A percentile compares a stretch with the other conserved stretches of the same genome.
Conservation (phyloP, 2,329 filamentous ascomycete genomes). For the Fusarium albidum region DNA sequence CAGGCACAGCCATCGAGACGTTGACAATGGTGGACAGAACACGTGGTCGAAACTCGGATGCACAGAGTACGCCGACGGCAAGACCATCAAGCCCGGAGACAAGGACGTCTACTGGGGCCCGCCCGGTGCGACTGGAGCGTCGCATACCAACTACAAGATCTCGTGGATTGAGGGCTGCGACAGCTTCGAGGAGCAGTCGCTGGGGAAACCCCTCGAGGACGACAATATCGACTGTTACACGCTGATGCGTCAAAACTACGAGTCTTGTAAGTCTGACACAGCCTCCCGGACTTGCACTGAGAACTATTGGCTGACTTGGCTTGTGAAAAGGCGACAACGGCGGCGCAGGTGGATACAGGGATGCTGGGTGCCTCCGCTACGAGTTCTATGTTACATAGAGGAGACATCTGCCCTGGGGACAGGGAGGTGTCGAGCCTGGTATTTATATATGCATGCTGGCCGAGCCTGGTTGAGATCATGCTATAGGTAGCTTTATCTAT, state of each 20-base stretch:
- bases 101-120: constrained; percentile 3
- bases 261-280: neutral
- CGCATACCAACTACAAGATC: constrained; percentile 5
- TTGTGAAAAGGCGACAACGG: constrained; percentile 2
- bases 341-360: constrained; percentile 4
- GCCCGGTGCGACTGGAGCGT: neutral
- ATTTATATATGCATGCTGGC: too few species aligned
- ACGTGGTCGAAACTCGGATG: neutral
- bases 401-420: too few species aligned
- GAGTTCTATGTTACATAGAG: constrained; percentile 8
- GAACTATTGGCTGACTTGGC: constrained; percentile 2
- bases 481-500: too few species aligned
- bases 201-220: neutral
- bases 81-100: constrained; percentile 1
- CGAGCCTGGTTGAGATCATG: too few species aligned
- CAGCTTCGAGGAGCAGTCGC: neutral
- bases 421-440: too few species aligned
- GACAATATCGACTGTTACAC: neutral
- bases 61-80: neutral
- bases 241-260: constrained; percentile 2
- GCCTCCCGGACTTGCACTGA: neutral
- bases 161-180: neutral
- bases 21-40: neutral
- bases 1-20: neutral
- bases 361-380: constrained; percentile 1